Conservation (phyloP, 345 rosid species). For the Brassica nigra region DNA sequence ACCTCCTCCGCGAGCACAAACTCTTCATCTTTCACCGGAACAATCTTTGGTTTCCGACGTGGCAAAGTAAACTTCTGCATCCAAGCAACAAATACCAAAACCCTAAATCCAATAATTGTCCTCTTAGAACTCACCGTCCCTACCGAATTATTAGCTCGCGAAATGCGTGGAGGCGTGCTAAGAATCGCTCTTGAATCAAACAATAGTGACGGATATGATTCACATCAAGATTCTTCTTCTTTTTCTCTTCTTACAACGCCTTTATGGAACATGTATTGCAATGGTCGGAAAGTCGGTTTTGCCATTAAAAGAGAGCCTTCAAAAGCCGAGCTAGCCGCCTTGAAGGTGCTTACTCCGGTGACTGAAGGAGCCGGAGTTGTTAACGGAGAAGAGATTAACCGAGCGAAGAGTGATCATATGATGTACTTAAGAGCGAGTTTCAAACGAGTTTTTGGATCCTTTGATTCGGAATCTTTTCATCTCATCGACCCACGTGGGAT, state of each 20-base stretch:
- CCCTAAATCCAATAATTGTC: conserved; percentile 51
- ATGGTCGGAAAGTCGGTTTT: conserved; percentile 68
- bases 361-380: conserved; percentile 65
- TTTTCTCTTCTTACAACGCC: conserved; percentile 52
- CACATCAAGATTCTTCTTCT: conserved; percentile 17
- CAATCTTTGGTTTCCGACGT: conserved; percentile 60
- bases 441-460: conserved; percentile 50
- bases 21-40: conserved; percentile 54
- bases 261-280: conserved; percentile 66
- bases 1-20: conserved; percentile 23
- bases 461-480: conserved; percentile 66
- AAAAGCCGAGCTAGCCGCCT: conserved; percentile 48
- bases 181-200: conserved; percentile 61
- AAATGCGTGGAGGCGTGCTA: conserved; percentile 63
- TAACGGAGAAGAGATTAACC: conserved; percentile 41
- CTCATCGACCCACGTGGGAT: conserved; percentile 67
- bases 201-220: neutral
- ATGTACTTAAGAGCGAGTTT: conserved; percentile 71
- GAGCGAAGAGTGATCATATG: conserved; percentile 46
- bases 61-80: conserved; percentile 67
- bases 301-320: conserved; percentile 59
- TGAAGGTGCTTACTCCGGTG: conserved; percentile 55
- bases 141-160: conserved; percentile 52
- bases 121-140: conserved; percentile 65
- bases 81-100: conserved; percentile 51